Percentiles rank a stretch among this genome's conserved stretches.
Conservation (phyloP, 202 grass and related monocot genomes). For the Carex sylvatica region DNA sequence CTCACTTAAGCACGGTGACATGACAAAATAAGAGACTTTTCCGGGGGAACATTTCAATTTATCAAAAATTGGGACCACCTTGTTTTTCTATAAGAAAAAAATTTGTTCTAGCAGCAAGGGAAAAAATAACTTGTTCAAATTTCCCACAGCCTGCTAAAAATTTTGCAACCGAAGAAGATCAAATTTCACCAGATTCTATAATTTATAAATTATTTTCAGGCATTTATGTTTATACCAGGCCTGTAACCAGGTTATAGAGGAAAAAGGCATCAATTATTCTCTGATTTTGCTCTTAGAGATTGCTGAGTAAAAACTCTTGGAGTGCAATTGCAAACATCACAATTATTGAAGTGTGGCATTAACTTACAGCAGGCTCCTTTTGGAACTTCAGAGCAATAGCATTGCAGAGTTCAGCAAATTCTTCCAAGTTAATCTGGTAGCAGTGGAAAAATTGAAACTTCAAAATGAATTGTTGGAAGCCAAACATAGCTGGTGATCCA, state of each 20-base stretch:
- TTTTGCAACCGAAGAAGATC: not conserved
- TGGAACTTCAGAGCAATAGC: conserved; percentile 89
- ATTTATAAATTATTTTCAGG: not conserved
- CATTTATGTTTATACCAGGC: not conserved
- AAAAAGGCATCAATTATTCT: not conserved
- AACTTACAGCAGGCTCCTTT: conserved; percentile 90
- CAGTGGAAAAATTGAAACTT: conserved; percentile 30
- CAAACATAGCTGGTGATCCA: not conserved
- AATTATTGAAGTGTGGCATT: conserved; percentile 3
- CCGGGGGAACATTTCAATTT: not conserved
- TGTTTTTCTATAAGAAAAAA: not conserved
- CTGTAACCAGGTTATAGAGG: not conserved
- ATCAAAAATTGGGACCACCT: not conserved
- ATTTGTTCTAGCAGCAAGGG: not conserved
- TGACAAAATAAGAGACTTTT: not conserved
- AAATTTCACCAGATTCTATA: not conserved
- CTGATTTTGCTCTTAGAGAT: not conserved
- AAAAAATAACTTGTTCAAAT: not conserved
- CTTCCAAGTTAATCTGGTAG: conserved; percentile 82
- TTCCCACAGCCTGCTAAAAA: not conserved
- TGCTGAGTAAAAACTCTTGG: not conserved
- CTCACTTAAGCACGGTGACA: not conserved
- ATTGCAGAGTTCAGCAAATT: conserved; percentile 91
- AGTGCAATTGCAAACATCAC: not conserved
- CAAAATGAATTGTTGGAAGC: conserved; percentile 2